Base-by-base conservation (phyloP, 2,329 filamentous ascomycete species). In the Drechslerella dactyloides region DNA sequence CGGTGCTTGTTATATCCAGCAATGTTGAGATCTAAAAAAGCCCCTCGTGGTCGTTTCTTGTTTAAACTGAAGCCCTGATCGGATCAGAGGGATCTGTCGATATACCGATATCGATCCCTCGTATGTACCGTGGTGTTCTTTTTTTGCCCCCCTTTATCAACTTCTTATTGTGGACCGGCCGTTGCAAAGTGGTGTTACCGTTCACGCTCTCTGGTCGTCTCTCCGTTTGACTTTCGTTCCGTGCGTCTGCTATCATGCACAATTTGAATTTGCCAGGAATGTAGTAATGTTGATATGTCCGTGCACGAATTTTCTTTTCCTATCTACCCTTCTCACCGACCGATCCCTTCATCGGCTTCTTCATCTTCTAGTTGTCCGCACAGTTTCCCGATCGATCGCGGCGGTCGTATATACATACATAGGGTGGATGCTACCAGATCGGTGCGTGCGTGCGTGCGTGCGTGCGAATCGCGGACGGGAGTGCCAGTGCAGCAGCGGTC, bases 111-210 rank as follows among this genome's bases (percentile, higher is more conserved):
- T 23, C 48, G 37, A n/a, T 74, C n/a, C n/a, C n/a, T n/a, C 56
- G 53, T n/a, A 35, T 19, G n/a, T 33, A 33, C 42, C n/a, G 19
- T 23, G 17, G 33, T 57, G 13, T 23, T 60, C 52, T 52, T 50
- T 70, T 62, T 52, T 21, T 56, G 27, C 15, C 33, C 56, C 48
- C 48, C 46, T 54, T 64, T 10, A 19, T 23, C 53, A 19, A n/a
- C 30, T 35, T 21, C 24, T 63, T 37, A 51, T 68, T 62, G 46
- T 61, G 3, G 46, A 40, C 52, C 56, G 24, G 24, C 42, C 51
- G 55, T 66, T 27, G 37, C 52, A 24, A 42, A 48, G 40, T 54
- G 60, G 60, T 46, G 35, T 59, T n/a, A n/a, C n/a, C n/a, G n/a
- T n/a, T 55, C 33, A 64, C 53, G 40, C 27, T 8, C 8, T 63